Conservation (phyloP, 2,329 filamentous ascomycete species). For the Onygenales sp. region DNA sequence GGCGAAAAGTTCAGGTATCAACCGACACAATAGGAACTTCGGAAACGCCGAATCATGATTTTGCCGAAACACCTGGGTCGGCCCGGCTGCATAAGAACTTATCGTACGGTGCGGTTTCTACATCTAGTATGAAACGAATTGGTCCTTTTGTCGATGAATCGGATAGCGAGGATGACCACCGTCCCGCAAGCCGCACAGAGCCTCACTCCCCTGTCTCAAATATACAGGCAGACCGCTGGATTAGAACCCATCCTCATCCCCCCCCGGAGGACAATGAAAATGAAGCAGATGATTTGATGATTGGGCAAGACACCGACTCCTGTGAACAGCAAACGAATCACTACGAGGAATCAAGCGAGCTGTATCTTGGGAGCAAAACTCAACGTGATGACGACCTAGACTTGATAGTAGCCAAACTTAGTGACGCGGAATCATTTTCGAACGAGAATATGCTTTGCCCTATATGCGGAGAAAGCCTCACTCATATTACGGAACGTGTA, state of each 20-base stretch:
- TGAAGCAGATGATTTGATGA: neutral
- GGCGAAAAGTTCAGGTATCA: constrained; percentile 18
- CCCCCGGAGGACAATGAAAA: neutral
- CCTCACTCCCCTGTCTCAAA: neutral
- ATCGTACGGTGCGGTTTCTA: neutral
- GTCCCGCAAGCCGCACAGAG: constrained; percentile 52
- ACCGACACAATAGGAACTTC: no score
- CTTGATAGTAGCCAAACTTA: constrained; percentile 12
- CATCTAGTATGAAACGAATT: constrained; percentile 11
- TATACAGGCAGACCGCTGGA: constrained; percentile 24
- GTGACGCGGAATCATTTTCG: constrained; percentile 38
- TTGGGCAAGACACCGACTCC: neutral
- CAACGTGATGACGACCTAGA: constrained; percentile 17
- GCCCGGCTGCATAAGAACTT: no score
- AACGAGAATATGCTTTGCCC: constrained; percentile 51
- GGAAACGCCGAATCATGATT: no score
- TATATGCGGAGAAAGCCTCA: constrained; percentile 61
- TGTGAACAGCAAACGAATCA: neutral
- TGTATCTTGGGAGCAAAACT: neutral
- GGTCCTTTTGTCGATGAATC: constrained; percentile 37
- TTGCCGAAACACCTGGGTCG: no score
- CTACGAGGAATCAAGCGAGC: neutral
- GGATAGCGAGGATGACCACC: constrained; percentile 50
- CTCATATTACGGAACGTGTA: constrained; percentile 41
- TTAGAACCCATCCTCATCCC: neutral